Evolutionary conservation across 495 filamentous ascomycete species (phyloP), one percentile per base, ranked within the genome.

Genomic region (Hyaloscypha hepaticicola): DNA sequence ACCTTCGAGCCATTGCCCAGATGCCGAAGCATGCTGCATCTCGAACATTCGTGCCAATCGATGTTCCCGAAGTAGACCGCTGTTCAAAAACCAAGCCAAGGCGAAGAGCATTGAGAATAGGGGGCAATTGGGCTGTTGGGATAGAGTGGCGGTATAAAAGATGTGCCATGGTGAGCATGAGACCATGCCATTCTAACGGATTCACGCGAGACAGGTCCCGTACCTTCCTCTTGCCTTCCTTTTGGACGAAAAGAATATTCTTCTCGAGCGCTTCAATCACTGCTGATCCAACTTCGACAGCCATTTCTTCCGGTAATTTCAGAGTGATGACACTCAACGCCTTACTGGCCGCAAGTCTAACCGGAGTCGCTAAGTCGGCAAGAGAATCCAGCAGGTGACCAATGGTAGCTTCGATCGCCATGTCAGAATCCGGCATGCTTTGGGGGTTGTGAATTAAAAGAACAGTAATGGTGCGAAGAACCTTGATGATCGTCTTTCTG

Each of bases 11-110:
- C 12, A 98, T 75, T 1, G 93, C 87, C 95, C 95, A 99, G 28
- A 96, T 88, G 29, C 95, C 95, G 71, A 97, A 97, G 73, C 91
- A 96, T 2, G 95, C 91, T 5, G 96, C 96, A 78, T 99, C 95
- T 59, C 95, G 84, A n/a, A 98, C 96, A 69, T 94, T 97, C 0
- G 89, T 87, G 9, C 96, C 96, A n/a, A 92, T 78, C 4, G 92
- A 91, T 11, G 80, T 83, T 9, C 96, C 96, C 21, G 89, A 90
- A 0, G 90, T 78, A 28, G 87, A 89, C 51, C 92, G 83, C 71
- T 94, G 90, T 73, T 97, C 93, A 68, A 97, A 99, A 9, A 83
- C 83, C 50, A 97, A 80, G 0, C 90, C 92, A 60, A 86, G 79
- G 1, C 92, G 72, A 50, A 97, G 80, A 1, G 87, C 83, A 56